Evolutionary conservation across 768 basidiomycete species (phyloP).

Genomic region (Termitomyces sp.): DNA sequence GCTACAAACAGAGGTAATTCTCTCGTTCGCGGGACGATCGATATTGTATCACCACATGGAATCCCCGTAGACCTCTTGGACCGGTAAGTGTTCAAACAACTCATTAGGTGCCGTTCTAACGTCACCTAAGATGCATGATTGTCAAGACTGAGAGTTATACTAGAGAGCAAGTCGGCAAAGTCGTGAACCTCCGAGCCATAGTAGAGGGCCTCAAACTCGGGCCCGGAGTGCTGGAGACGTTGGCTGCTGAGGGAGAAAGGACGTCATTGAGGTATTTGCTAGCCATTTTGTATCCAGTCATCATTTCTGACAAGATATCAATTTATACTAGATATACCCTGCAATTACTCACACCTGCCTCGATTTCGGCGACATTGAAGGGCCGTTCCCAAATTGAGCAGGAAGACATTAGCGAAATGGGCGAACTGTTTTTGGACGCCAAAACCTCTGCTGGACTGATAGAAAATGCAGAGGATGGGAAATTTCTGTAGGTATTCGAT

Average conservation of each 20-base stretch:
- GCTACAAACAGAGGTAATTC: slow-evolving; percentile 95
- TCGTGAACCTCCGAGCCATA: slow-evolving; percentile 81
- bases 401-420: slow-evolving; percentile 93
- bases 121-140: slow-evolving; percentile 72
- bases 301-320: background rate
- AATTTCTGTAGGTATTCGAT: slow-evolving; percentile 11
- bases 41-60: slow-evolving; percentile 90
- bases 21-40: slow-evolving; percentile 89
- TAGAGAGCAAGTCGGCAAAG: slow-evolving; percentile 80
- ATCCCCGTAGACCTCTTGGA: slow-evolving; percentile 92
- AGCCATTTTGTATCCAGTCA: background rate
- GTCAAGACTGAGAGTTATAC: slow-evolving; percentile 88
- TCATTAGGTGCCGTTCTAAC: background rate
- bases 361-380: slow-evolving; percentile 74
- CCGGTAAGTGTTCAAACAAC: slow-evolving; percentile 44
- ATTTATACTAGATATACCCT: slow-evolving; percentile 68
- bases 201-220: slow-evolving; percentile 82
- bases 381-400: slow-evolving; percentile 79
- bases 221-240: slow-evolving; percentile 68
- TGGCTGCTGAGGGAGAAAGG: slow-evolving; percentile 80
- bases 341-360: slow-evolving; percentile 87
- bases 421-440: slow-evolving; percentile 92
- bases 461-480: slow-evolving; percentile 31
- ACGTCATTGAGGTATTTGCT: slow-evolving; percentile 65
- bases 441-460: slow-evolving; percentile 70